Base-by-base conservation (phyloP, 345 rosid genomes). In the Moricandia moricandioides region DNA sequence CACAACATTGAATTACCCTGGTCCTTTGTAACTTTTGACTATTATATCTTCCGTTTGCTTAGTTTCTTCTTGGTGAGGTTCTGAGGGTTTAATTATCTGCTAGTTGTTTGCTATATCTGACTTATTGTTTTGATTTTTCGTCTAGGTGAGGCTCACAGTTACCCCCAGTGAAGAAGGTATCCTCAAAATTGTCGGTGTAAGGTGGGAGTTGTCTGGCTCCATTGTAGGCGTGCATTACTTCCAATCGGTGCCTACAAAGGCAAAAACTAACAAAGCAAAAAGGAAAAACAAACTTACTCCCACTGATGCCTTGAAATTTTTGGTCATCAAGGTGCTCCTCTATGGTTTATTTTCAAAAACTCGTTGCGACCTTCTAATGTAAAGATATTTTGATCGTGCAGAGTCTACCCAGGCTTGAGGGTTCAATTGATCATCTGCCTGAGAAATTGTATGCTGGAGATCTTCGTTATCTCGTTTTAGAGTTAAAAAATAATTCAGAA, bases 391-490 rank as follows among this genome's bases (percentile, higher is more conserved):
- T 81, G 47, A 67, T 29, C 62, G 55, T 79, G 60, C 85, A 92
- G 99, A 83, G 79, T 80, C 78, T 90, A 58, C 99, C 99, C 75
- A 90, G 83, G 93, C 94, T 95, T 74, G 94, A 90, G 82, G 97
- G 98, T 69, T 63, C 77, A 70, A 79, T 92, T 75, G 82, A 58
- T 65, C 71, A 83, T 74, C 78, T 92, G 65, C 96, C 98, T 35
- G 87, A 78, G 71, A 87, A 83, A 77, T 78, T 83, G 73, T 85
- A 92, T 84, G 86, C 86, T 33, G 99, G 98, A 80, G 88, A 90
- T 81, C 78, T 92, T 72, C 83, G 78, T 34, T 85, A 79, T 81
- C 87, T 89, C 82, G 84, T 89, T 80, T 82, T 95, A 74, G 88
- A 92, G 74, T 82, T 95, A 72, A 92, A 56, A 76, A 95, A 90